phyloP scores from a whole-genome alignment of 2,329 filamentous ascomycete genomes.

The Aureobasidium sp. region DNA sequence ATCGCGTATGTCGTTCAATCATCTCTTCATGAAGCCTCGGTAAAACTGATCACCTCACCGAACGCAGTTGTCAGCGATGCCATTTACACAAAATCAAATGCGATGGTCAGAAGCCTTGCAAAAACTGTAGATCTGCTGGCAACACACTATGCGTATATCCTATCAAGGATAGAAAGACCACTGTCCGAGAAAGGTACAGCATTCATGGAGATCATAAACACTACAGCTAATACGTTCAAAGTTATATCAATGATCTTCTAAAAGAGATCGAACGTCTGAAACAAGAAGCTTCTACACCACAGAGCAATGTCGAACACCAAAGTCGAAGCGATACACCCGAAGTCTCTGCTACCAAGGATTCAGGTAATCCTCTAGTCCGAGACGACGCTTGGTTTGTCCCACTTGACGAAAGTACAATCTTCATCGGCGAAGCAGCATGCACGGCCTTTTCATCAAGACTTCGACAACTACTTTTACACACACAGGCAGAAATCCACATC shows the following conservation, averaged over 20 bases:
- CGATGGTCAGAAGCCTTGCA: conserved; percentile 29
- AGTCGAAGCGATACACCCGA: not conserved
- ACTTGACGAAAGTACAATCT: conserved; percentile 27
- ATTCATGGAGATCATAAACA: not conserved
- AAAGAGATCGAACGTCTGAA: conserved; percentile 28
- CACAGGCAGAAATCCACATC: conserved; percentile 25
- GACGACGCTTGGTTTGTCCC: conserved; percentile 35
- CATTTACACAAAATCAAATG: conserved; percentile 29
- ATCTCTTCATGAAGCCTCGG: not conserved
- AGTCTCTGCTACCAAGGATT: conserved; percentile 15
- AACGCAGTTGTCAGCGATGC: conserved; percentile 15
- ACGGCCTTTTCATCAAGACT: conserved; percentile 34
- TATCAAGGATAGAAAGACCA: conserved; percentile 27
- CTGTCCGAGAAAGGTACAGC: conserved; percentile 25
- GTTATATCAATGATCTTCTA: conserved; percentile 27
- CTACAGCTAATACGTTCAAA: conserved; percentile 10
- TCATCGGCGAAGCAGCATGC: conserved; percentile 33
- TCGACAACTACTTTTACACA: conserved; percentile 27
- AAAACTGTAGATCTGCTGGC: conserved; percentile 23
- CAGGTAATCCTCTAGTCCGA: conserved; percentile 31
- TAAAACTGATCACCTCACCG: not conserved
- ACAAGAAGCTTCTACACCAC: conserved; percentile 4
- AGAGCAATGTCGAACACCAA: not conserved
- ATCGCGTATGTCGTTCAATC: not conserved
- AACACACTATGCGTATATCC: conserved; percentile 25